Evolutionary conservation across 2,329 filamentous ascomycete species (phyloP).

Genomic region (Fusarium transvaalense): DNA sequence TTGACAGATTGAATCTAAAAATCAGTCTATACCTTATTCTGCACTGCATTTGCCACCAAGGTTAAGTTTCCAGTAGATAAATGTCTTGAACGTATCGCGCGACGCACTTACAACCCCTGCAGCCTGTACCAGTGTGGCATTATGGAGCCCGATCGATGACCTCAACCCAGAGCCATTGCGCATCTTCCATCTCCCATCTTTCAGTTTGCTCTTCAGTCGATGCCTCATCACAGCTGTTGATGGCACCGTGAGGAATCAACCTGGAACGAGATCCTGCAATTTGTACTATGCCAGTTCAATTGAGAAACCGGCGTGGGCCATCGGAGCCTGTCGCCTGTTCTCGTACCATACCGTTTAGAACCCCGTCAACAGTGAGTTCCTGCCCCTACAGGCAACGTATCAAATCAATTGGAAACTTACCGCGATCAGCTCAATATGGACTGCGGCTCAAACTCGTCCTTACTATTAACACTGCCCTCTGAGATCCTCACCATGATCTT

Average conservation of each 20-base stretch:
- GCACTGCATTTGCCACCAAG: no score
- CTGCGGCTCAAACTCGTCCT: background rate
- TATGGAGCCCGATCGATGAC: constrained; percentile 2
- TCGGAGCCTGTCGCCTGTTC: constrained; percentile 2
- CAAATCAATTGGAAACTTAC: constrained; percentile 3
- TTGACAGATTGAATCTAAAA: no score
- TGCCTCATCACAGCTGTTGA: fast-evolving
- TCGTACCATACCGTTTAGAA: constrained; percentile 16
- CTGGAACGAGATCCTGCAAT: background rate
- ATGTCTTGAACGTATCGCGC: no score
- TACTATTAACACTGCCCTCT: constrained; percentile 42
- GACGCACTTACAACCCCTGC: no score
- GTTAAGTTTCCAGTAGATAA: no score
- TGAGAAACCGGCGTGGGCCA: constrained; percentile 6
- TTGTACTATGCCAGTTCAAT: constrained; percentile 21
- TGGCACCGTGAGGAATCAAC: background rate
- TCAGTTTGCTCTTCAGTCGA: no score
- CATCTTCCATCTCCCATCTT: background rate
- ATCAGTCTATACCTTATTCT: no score
- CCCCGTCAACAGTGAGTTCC: constrained; percentile 27
- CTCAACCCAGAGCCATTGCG: background rate
- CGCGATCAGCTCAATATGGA: constrained; percentile 9
- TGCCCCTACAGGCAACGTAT: background rate
- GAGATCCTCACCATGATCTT: constrained; percentile 48
- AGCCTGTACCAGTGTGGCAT: background rate